Evolutionary conservation across 2,329 filamentous ascomycete genomes (phyloP), one percentile per base, ranked within the genome.

Genomic region (Nemania sp.): DNA sequence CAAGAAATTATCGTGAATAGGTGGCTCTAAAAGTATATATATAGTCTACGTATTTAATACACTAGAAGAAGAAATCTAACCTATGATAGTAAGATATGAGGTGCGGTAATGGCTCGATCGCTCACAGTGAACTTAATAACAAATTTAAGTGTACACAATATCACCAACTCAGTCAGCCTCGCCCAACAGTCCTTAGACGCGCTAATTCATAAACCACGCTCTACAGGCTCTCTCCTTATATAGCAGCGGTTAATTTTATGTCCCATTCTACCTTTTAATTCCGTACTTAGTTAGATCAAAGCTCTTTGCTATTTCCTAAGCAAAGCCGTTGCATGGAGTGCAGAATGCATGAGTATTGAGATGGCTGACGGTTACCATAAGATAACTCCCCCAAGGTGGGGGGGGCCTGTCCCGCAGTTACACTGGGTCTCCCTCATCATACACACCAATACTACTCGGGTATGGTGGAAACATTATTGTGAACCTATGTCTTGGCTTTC

Each of bases 321-420:
- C n/a, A n/a, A n/a, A n/a, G n/a, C n/a, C n/a, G n/a, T 35, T 35
- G 32, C 32, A 35, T 35, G 11, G 5, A 35, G 32, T 35, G 11
- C n/a, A n/a, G n/a, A n/a, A n/a, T n/a, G n/a, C n/a, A n/a, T n/a
- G n/a, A n/a, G n/a, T n/a, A n/a, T n/a, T n/a, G n/a, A n/a, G n/a
- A n/a, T n/a, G n/a, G n/a, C 45, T 8, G 47, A 54, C 49, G 10
- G 20, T 26, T 26, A 22, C 27, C n/a, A 53, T 61, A 45, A 38
- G 47, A 22, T 43, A 41, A 38, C 24, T 52, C 27, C 29, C 24
- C 24, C 24, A 43, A 35, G n/a, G n/a, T 38, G 54, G 55, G 63
- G 55, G 63, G 35, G 59, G 29, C 26, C 13, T 43, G 51, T 66
- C 58, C 64, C 61, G 67, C 43, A 60, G 67, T 67, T 58, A 56